phyloP scores from a whole-genome alignment of 1,284 basidiomycete genomes.

The Phenoliferia sp. region DNA sequence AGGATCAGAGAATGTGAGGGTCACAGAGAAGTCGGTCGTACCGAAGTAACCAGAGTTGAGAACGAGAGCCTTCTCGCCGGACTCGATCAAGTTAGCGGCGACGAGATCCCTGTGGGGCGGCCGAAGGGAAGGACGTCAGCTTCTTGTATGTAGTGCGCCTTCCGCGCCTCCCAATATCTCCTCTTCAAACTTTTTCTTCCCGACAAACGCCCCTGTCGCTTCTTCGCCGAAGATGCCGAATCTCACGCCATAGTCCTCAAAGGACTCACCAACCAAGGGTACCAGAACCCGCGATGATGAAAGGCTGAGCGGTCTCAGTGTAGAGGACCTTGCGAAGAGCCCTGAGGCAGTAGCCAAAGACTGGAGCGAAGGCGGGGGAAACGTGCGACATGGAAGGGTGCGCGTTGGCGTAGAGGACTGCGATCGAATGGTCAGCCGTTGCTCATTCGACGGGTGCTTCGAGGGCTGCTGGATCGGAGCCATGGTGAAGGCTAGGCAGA shows the following conservation, averaged over 20 bases:
- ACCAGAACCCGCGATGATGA: conserved; percentile 88
- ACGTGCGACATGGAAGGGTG: conserved; percentile 86
- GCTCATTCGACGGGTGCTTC: not conserved
- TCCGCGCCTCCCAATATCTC: not conserved
- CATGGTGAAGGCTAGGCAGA: not conserved
- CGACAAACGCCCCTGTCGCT: conserved; percentile 18
- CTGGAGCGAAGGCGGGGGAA: conserved; percentile 80
- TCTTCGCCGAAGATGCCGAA: not conserved
- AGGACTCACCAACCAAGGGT: conserved; percentile 75
- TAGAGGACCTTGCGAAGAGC: conserved; percentile 65
- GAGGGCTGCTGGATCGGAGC: conserved; percentile 28
- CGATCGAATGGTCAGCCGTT: too few species aligned
- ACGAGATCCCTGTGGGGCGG: conserved; percentile 57
- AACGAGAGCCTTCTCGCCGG: conserved; percentile 73
- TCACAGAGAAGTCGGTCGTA: conserved; percentile 67
- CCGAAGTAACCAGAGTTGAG: conserved; percentile 82
- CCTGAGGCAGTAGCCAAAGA: conserved; percentile 84
- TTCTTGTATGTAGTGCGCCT: not conserved
- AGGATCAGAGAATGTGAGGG: too few species aligned
- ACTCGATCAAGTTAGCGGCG: conserved; percentile 71
- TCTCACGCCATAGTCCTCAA: not conserved
- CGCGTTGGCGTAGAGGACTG: conserved; percentile 72
- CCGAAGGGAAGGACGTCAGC: not conserved
- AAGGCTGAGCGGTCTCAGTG: conserved; percentile 72
- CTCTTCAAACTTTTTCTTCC: not conserved